Evolutionary conservation across 2,329 filamentous ascomycete genomes (phyloP).

Genomic region (Pseudogymnoascus sp.): DNA sequence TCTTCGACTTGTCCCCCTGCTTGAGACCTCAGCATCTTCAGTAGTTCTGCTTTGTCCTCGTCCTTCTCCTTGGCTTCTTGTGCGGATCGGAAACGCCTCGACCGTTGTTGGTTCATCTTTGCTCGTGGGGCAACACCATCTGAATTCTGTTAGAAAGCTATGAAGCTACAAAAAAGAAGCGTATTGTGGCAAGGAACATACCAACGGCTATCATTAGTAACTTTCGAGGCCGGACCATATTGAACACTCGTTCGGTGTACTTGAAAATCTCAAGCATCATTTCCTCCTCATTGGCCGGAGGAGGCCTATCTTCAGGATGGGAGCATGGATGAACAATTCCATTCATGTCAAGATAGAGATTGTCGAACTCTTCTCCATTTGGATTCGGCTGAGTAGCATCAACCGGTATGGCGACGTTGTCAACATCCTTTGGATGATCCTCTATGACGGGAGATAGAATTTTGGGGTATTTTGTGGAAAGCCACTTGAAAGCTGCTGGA

Average conservation of each 20-base stretch:
- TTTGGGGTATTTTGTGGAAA: slow-evolving; percentile 94
- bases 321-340: slow-evolving; percentile 98
- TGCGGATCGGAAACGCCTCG: slow-evolving; percentile 86
- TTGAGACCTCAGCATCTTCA: slow-evolving; percentile 75
- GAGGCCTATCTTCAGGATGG: slow-evolving; percentile 86
- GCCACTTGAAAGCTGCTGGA: slow-evolving; percentile 75
- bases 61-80: slow-evolving; percentile 94
- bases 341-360: slow-evolving; percentile 98
- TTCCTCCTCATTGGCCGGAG: slow-evolving; percentile 90
- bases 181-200: slow-evolving; percentile 35
- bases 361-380: slow-evolving; percentile 96
- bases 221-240: slow-evolving; percentile 96
- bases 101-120: slow-evolving; percentile 99
- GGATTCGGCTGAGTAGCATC: slow-evolving; percentile 81
- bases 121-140: slow-evolving; percentile 95
- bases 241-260: slow-evolving; percentile 97
- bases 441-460: slow-evolving; percentile 90
- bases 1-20: slow-evolving; percentile 57
- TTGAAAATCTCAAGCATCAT: slow-evolving; percentile 99
- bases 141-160: slow-evolving; percentile 27
- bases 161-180: background rate
- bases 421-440: slow-evolving; percentile 71
- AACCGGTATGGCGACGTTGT: slow-evolving; percentile 76
- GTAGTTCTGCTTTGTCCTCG: slow-evolving; percentile 78
- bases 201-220: slow-evolving; percentile 95